Base-by-base conservation (phyloP, 306 rosid genomes). In the Medicago lupulina region DNA sequence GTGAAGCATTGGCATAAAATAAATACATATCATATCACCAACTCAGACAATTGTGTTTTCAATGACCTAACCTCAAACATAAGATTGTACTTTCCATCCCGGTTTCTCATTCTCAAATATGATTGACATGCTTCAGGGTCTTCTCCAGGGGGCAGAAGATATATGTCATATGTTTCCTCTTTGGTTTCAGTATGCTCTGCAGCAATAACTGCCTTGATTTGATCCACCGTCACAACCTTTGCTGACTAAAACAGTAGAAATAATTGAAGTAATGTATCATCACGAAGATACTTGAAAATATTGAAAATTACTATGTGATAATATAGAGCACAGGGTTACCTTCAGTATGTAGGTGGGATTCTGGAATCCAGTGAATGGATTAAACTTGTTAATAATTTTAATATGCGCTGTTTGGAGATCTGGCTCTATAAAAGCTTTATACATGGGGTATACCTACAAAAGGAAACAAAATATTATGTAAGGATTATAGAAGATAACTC, bases 121-220 rank as follows among this genome's bases (percentile, higher is more conserved):
- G 99, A 95, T 84, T 95, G 99, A 74, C 99, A 95, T 25, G 96
- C 99, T 88, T 95, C 99, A 79, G 97, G 96, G 84, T 95, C 99
- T 87, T 95, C 99, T 18, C 99, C 99, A 2, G 99, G 99, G 50
- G 99, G 99, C 71, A 95, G 88, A 71, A 95, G 99, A 89, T 89
- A 95, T 71, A 95, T 95, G 86, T 95, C 99, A 82, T 95, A 95
- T 21, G 97, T 95, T 88, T 95, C 97, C 91, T 95, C 99, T 14
- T 73, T 86, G 66, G 80, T 76, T 86, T 95, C 99, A 74, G 85
- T 86, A 80, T 85, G 86, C 70, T 92, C 90, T 59, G 85, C 85
- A 15, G 86, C 83, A 78, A 95, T n/a, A 81, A 88, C 92, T 31
- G 82, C 91, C 86, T 87, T 95, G 82, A 95, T 90, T 82, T 90